Base-by-base conservation (phyloP, 148 eudicot genomes). In the Persicaria tinctoria region DNA sequence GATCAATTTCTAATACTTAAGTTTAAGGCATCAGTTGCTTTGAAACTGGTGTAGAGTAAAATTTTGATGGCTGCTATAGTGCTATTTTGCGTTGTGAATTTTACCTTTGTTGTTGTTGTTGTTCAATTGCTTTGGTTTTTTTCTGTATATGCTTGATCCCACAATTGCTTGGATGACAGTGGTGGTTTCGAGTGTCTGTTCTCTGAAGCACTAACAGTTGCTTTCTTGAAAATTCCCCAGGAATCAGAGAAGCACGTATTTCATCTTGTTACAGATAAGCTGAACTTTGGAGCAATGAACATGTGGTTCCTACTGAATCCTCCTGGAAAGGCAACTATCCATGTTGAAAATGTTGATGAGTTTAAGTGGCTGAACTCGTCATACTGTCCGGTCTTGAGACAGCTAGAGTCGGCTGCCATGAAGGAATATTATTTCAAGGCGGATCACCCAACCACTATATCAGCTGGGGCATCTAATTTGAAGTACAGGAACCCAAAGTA, bases 401-500 rank as follows among this genome's bases (percentile, higher is more conserved):
- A 93, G 80, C 84, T 90, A 6, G 96, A 90, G 74, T 90, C 96
- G 73, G 89, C 98, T 82, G 80, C 93, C 54, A 90, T 93, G 96
- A 87, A 87, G 78, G 96, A 90, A 60, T 93, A 87, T 76, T 93
- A 93, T 80, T 93, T 93, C 78, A 93, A 93, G 86, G 86, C 93
- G 17, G 89, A 88, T 85, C 93, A 89, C 83, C 80, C 89, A 62
- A 84, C 89, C 18, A 77, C 87, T 14, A 72, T 84, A 57, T 80
- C 91, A 74, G 83, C 90, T 23, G 93, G 93, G 76, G 83, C 96
- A 73, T 86, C 96, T 44, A 91, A 89, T 83, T 80, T 93, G 66
- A 93, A 93, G 82, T 93, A 90, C 80, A 86, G 97, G 80, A 93
- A 93, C 79, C 97, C 97, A 0, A 93, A 93, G 68, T 93, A 93